These are phyloP conservation scores for Xylariaceae sp. DNA, from an alignment of 2,329 filamentous ascomycete genomes.

Conservation along the genomic window DNA sequence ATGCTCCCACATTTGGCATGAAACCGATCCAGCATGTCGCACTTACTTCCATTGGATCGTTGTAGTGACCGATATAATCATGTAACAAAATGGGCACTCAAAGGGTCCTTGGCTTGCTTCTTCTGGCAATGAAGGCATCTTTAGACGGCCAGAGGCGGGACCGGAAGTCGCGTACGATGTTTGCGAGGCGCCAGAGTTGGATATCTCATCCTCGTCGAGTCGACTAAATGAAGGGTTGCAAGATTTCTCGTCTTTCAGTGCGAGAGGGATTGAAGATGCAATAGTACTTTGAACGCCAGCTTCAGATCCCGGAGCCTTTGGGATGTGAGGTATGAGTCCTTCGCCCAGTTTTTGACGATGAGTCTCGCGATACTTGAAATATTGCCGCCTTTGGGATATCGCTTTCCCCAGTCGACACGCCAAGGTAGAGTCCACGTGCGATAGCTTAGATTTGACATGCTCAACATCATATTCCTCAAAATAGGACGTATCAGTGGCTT, in stretches of 20 bases:
- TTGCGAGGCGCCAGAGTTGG: conserved; percentile 1
- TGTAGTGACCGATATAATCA: conserved; percentile 9
- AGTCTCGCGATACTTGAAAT: conserved; percentile 11
- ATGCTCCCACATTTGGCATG: not conserved
- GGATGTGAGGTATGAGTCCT: not conserved
- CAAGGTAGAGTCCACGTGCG: not conserved
- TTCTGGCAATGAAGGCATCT: conserved; percentile 4
- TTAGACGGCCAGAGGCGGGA: not conserved
- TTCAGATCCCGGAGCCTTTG: not conserved
- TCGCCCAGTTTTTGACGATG: conserved; percentile 5
- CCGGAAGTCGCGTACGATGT: conserved; percentile 7
- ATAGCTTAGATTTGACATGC: conserved; percentile 4
- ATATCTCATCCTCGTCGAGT: conserved; percentile 1
- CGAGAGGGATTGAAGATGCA: conserved; percentile 7
- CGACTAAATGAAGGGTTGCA: not conserved
- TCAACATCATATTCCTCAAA: conserved; percentile 4
- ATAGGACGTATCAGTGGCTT: conserved; percentile 1
- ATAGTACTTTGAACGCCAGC: conserved; percentile 3
- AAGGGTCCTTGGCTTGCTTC: conserved; percentile 3
- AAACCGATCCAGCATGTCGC: not conserved
- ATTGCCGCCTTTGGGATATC: conserved; percentile 9
- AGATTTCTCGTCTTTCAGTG: not conserved
- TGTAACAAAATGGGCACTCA: conserved; percentile 13
- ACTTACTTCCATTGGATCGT: conserved; percentile 8
- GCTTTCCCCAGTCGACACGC: conserved; percentile 7